A percentile compares a stretch with the other conserved stretches of the same genome.
These are phyloP conservation scores for Bisporella sp. DNA, from an alignment of 2,329 filamentous ascomycete genomes.

Conservation along the genomic window DNA sequence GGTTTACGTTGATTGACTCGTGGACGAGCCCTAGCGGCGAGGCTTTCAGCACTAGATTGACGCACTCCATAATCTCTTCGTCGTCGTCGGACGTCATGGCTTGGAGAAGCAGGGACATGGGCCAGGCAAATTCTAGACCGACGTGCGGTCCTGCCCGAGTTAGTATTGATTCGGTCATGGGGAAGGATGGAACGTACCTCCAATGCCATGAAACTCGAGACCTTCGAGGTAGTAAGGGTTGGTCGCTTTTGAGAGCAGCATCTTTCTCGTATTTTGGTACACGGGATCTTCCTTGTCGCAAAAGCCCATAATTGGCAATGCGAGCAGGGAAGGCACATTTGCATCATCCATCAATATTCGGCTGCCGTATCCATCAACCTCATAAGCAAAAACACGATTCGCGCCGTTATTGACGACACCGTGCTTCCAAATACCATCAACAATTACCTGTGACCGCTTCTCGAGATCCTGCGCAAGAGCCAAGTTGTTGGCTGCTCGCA, in stretches of 20 bases:
- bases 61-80: slow-evolving; percentile 67
- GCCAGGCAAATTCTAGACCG: slow-evolving; percentile 88
- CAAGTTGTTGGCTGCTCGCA: slow-evolving; percentile 50
- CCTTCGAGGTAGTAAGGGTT: slow-evolving; percentile 90
- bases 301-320: slow-evolving; percentile 74
- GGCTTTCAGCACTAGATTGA: slow-evolving; percentile 68
- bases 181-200: slow-evolving; percentile 48
- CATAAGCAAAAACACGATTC: slow-evolving; percentile 76
- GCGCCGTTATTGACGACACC: slow-evolving; percentile 70
- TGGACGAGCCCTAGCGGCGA: slow-evolving; percentile 77
- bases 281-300: slow-evolving; percentile 54
- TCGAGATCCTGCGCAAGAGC: slow-evolving; percentile 50
- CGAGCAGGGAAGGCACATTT: slow-evolving; percentile 75
- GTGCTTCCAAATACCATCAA: slow-evolving; percentile 74
- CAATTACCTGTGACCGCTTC: slow-evolving; percentile 54
- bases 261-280: slow-evolving; percentile 83
- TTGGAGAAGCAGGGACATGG: slow-evolving; percentile 89
- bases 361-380: slow-evolving; percentile 82
- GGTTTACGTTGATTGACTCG: slow-evolving; percentile 83
- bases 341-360: slow-evolving; percentile 84
- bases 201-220: slow-evolving; percentile 75
- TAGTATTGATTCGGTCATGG: not conserved
- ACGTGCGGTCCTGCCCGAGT: slow-evolving; percentile 52
- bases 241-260: slow-evolving; percentile 35
- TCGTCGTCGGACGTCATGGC: slow-evolving; percentile 84